phyloP scores from a whole-genome alignment of 768 basidiomycete genomes.

The Cubamyces sp. region DNA sequence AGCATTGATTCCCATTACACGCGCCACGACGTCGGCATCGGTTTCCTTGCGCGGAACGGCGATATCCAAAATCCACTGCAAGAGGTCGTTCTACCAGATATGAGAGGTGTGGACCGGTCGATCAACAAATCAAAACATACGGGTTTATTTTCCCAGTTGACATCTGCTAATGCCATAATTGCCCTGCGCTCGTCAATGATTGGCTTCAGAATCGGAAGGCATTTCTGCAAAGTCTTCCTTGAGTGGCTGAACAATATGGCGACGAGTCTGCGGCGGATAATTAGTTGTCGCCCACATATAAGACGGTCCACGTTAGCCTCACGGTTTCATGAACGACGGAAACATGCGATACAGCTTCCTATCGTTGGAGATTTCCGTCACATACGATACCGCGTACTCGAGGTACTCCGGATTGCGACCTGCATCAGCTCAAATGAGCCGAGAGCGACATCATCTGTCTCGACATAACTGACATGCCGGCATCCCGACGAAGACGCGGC shows the following conservation, averaged over 20 bases:
- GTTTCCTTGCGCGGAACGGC: slow-evolving; percentile 23
- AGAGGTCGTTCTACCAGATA: slow-evolving; percentile 28
- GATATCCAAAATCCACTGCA: slow-evolving; percentile 38
- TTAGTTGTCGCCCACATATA: too few relatives aligned
- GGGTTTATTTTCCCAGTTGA: slow-evolving; percentile 35
- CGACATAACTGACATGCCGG: too few relatives aligned
- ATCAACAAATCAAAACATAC: slow-evolving; percentile 28
- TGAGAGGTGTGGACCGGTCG: slow-evolving; percentile 22
- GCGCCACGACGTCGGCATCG: slow-evolving; percentile 25
- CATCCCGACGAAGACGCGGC: too few relatives aligned
- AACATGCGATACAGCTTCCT: too few relatives aligned
- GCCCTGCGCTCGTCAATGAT: slow-evolving; percentile 36
- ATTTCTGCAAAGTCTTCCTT: slow-evolving; percentile 1
- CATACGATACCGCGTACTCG: too few relatives aligned
- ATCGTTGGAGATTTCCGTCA: too few relatives aligned
- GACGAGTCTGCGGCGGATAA: background rate
- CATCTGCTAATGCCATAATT: slow-evolving; percentile 30
- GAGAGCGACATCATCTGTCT: too few relatives aligned
- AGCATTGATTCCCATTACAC: slow-evolving; percentile 35
- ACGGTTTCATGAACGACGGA: too few relatives aligned
- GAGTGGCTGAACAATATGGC: background rate
- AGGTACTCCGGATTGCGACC: too few relatives aligned
- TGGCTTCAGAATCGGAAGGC: slow-evolving; percentile 31
- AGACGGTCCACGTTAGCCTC: too few relatives aligned
- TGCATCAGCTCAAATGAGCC: too few relatives aligned